Evolutionary conservation across 495 filamentous ascomycete species (phyloP), one percentile per base, ranked within the genome.

Genomic region (Lasiosphaeria ovina): DNA sequence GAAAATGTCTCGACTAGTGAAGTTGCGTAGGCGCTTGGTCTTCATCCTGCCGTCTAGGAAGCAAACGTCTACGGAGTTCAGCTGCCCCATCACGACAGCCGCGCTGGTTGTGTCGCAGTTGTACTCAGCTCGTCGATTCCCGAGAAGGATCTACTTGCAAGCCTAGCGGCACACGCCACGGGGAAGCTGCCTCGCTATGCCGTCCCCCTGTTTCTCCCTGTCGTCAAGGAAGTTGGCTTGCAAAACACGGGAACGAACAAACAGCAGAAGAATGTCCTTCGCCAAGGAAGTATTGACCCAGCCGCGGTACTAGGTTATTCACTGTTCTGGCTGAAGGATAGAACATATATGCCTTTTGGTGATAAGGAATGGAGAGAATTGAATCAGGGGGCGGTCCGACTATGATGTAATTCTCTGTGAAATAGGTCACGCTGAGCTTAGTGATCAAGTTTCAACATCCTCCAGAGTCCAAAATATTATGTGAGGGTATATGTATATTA

Each of bases 1-100:
- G 93, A 98, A 74, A 98, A 97, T 53, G 90, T 96, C 4, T 89
- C 86, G 6, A 93, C 92, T 2, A 85, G 86, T 14, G 93, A 95
- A 59, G 93, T 95, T 2, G 80, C 84, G 33, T 84, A 91, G 56
- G 85, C 84, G 0, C 63, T 97, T 0, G 88, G 90, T 3, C 63
- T 71, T 1, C 88, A 92, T 60, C 78, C 88, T 0, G 77, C 79
- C 0, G 81, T 96, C 6, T 72, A 81, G 24, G 92, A 96, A 70
- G 89, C 90, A 17, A 95, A 93, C 62, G 93, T 97, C 1, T 96
- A 96, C 59, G 93, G 93, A 31, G 89, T 97, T 0, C 68, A 84
- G 17, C 72, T 97, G 6, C 93, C 92, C 1, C 78, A 91, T 54
- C 91, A 95, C 62, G 93, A 97, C 65, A 93, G 93, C 3, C 79